Base-by-base conservation (phyloP, 2,329 filamentous ascomycete species). In the Calonectria crousiana region DNA sequence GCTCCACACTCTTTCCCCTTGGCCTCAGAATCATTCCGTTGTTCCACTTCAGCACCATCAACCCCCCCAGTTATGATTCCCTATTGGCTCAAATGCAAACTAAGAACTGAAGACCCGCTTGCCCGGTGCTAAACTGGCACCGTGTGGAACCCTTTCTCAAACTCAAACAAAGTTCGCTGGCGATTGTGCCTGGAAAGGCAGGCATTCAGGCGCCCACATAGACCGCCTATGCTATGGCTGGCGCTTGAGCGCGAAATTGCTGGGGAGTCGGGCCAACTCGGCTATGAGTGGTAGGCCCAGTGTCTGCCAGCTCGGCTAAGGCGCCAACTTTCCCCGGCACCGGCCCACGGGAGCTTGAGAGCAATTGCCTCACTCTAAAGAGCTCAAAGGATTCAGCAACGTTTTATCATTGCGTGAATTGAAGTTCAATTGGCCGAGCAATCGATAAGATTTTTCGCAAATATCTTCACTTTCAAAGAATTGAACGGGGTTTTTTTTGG, bases 121-220 rank as follows among this genome's bases (percentile, higher is more conserved):
- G 71, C 74, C 74, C 56, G 72, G 51, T 74, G 58, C 75, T 71
- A 84, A 52, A 80, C 83, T 84, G 74, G 78, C 83, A 84, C 83
- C 78, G 80, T 83, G 82, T 83, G 83, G 82, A 67, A 76, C 72
- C 32, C 23, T 65, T 23, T 67, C 18, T 30, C 56, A 66, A 68
- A 64, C 58, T 64, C 53, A 58, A 75, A 65, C 71, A 75, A 74
- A 75, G 67, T 71, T 75, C 68, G 68, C 76, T 71, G 41, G 69
- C 56, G 71, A 69, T 74, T 56, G 10, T 82, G 81, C 82, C 82
- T 83, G 76, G 74, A 71, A 78, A 70, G 69, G 67, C 75, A 83
- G 82, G 81, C 81, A 80, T 38, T 73, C 51, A 76, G 60, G 70
- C 56, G 30, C 41, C 52, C 23, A 74, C 69, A 67, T 73, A 78